Conservation (phyloP, 2,329 filamentous ascomycete species). For the Saccharata proteae region DNA sequence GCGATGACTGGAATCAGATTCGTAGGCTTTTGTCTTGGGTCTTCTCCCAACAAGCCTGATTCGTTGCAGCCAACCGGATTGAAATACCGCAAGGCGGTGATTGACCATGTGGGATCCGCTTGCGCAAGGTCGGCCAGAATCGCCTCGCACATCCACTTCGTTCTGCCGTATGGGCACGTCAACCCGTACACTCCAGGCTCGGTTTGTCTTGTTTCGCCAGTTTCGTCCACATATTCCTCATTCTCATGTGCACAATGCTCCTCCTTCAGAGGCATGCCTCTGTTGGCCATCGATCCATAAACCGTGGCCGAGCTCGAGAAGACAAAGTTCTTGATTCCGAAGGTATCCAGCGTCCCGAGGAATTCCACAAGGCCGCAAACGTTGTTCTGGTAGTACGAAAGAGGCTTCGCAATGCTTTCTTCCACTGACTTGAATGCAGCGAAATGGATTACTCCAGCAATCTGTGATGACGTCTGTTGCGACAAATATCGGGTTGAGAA, state of each 20-base stretch:
- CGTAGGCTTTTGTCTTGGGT: slow-evolving; percentile 48
- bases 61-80: slow-evolving; percentile 56
- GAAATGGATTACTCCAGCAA: slow-evolving; percentile 56
- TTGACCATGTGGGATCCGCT: slow-evolving; percentile 49
- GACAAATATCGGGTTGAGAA: slow-evolving; percentile 22
- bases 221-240: slow-evolving; percentile 31
- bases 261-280: slow-evolving; percentile 41
- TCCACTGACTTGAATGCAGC: slow-evolving; percentile 55
- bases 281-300: slow-evolving; percentile 39
- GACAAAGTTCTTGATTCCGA: slow-evolving; percentile 52
- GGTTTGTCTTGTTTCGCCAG: slow-evolving; percentile 30
- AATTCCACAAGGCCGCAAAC: slow-evolving; percentile 52
- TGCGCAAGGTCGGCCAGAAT: slow-evolving; percentile 50
- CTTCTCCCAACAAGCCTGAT: slow-evolving; percentile 51
- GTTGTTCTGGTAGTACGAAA: slow-evolving; percentile 58
- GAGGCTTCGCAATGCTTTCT: slow-evolving; percentile 48
- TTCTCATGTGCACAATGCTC: slow-evolving; percentile 42
- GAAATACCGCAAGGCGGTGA: slow-evolving; percentile 54
- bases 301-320: slow-evolving; percentile 59
- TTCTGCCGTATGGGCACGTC: slow-evolving; percentile 53
- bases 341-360: slow-evolving; percentile 43
- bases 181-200: slow-evolving; percentile 43
- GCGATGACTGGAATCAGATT: slow-evolving; percentile 55
- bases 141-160: slow-evolving; percentile 57
- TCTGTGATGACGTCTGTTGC: slow-evolving; percentile 22